Conservation (phyloP, 2,329 filamentous ascomycete genomes). For the Fusarium ambrosium region DNA sequence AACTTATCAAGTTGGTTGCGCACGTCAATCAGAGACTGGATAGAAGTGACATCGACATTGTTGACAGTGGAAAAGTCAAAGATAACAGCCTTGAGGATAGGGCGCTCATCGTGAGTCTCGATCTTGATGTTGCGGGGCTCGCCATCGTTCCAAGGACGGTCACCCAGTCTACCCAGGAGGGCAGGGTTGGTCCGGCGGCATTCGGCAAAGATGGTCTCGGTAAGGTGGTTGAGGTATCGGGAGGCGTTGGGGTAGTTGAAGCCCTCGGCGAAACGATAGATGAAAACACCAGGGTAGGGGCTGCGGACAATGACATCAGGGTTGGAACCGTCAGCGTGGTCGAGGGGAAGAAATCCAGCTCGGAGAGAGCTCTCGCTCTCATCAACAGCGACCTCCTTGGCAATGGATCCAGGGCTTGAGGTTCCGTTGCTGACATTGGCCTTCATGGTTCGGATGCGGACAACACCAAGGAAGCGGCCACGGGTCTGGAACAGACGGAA, state of each 20-base stretch:
- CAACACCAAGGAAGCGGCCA: slow-evolving; percentile 83
- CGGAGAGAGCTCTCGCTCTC: slow-evolving; percentile 61
- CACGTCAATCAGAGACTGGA: slow-evolving; percentile 67
- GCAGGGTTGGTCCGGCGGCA: slow-evolving; percentile 61
- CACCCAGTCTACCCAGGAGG: slow-evolving; percentile 61
- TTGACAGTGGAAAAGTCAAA: slow-evolving; percentile 70
- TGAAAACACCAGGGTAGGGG: slow-evolving; percentile 67
- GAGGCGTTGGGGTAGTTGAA: slow-evolving; percentile 70
- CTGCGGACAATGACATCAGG: slow-evolving; percentile 59
- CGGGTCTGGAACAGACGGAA: slow-evolving; percentile 84
- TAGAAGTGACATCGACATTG: slow-evolving; percentile 67
- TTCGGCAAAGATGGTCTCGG: slow-evolving; percentile 59
- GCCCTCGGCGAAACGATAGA: slow-evolving; percentile 68
- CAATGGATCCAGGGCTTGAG: slow-evolving; percentile 42
- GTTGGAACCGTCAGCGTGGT: slow-evolving; percentile 66
- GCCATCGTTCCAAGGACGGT: slow-evolving; percentile 71
- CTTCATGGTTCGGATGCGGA: slow-evolving; percentile 88
- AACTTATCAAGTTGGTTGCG: slow-evolving; percentile 67
- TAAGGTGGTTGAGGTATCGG: slow-evolving; percentile 64
- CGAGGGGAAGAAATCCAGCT: slow-evolving; percentile 62
- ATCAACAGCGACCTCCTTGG: slow-evolving; percentile 52
- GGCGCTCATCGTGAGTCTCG: slow-evolving; percentile 55
- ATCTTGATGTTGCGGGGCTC: slow-evolving; percentile 55
- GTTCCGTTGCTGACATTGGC: slow-evolving; percentile 75
- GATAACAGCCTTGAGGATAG: slow-evolving; percentile 67